These are phyloP conservation scores for Gymnopus androsaceus DNA, from an alignment of 1,284 basidiomycete species.

Conservation along the genomic window DNA sequence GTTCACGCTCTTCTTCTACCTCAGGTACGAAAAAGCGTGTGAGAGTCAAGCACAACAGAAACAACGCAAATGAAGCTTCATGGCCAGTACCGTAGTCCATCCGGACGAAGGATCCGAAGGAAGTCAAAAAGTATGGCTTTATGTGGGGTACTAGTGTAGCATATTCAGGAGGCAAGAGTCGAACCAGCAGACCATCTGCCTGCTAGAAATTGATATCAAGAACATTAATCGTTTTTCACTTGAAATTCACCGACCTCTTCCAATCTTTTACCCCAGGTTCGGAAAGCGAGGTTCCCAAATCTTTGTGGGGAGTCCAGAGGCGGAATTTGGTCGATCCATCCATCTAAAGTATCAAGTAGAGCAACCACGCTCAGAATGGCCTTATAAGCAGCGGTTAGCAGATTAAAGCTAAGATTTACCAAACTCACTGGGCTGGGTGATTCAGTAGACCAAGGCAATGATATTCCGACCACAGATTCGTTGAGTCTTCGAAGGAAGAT, in stretches of 20 bases:
- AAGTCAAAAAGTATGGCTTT: slow-evolving; percentile 76
- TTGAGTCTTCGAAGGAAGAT: slow-evolving; percentile 74
- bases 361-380: slow-evolving; percentile 48
- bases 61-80: slow-evolving; percentile 86
- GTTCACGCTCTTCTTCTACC: slow-evolving; percentile 58
- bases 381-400: slow-evolving; percentile 35
- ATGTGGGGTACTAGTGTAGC: slow-evolving; percentile 55
- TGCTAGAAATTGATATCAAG: slow-evolving; percentile 43
- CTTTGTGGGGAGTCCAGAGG: slow-evolving; percentile 81
- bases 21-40: slow-evolving; percentile 59
- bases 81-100: slow-evolving; percentile 98
- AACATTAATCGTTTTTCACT: neutral
- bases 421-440: slow-evolving; percentile 37
- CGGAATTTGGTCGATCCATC: slow-evolving; percentile 85
- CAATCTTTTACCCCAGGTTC: slow-evolving; percentile 82
- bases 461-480: slow-evolving; percentile 69
- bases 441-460: slow-evolving; percentile 41
- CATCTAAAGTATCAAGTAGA: slow-evolving; percentile 71
- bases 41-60: slow-evolving; percentile 69
- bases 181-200: slow-evolving; percentile 56
- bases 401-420: slow-evolving; percentile 14
- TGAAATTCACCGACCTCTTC: slow-evolving; percentile 59
- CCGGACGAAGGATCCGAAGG: slow-evolving; percentile 89
- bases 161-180: slow-evolving; percentile 49
- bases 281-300: slow-evolving; percentile 93